Conservation (phyloP, 202 grass and related monocot species). For the Setaria italica region DNA sequence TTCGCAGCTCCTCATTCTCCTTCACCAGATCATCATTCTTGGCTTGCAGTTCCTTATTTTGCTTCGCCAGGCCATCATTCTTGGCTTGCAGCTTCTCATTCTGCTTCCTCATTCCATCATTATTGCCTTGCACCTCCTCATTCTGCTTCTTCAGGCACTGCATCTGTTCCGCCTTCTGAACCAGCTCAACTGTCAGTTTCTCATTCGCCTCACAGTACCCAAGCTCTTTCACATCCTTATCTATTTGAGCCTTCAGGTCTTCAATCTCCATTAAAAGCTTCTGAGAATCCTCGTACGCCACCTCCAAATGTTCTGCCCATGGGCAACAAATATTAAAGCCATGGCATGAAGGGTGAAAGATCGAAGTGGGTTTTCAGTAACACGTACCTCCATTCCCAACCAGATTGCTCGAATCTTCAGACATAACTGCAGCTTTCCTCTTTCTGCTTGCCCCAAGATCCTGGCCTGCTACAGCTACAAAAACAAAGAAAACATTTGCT, state of each 20-base stretch:
- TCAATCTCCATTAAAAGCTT: conserved; percentile 4
- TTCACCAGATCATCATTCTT: background rate
- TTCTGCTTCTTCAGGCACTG: background rate
- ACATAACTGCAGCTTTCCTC: background rate
- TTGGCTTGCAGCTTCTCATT: background rate
- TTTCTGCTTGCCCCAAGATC: background rate
- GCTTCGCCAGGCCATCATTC: background rate
- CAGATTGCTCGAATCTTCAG: background rate
- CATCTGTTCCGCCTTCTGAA: background rate
- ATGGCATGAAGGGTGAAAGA: background rate
- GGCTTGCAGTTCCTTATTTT: background rate
- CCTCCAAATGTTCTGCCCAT: background rate
- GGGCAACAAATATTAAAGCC: background rate
- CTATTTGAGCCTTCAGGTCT: conserved; percentile 2
- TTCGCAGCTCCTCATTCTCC: background rate
- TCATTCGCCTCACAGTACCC: background rate
- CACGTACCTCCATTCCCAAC: background rate
- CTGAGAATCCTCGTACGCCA: background rate
- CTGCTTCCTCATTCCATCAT: background rate
- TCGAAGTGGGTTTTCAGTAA: background rate
- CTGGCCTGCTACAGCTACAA: background rate
- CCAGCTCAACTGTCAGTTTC: conserved; percentile 6
- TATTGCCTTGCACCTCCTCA: background rate
- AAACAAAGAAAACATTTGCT: background rate
- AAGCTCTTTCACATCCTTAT: background rate